A percentile compares a stretch with the other conserved stretches of the same genome.
These are phyloP conservation scores for Alopecurus myosuroides DNA, from an alignment of 176 grass and related monocot genomes.

Conservation along the genomic window DNA sequence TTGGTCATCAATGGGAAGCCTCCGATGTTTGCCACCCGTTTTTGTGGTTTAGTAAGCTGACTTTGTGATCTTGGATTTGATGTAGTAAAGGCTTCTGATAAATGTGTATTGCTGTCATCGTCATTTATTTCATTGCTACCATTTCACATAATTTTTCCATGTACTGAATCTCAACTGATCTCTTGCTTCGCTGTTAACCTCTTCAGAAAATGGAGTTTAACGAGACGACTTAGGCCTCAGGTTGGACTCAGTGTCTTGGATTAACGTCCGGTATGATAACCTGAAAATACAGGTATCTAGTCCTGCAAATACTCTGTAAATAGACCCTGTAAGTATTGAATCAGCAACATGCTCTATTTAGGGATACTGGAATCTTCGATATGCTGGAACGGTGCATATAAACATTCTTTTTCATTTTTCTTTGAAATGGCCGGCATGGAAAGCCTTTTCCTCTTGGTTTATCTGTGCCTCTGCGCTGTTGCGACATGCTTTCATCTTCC, in stretches of 20 bases:
- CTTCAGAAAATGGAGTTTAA: slow-evolving; percentile 56
- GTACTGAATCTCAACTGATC: background rate
- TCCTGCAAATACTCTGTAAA: slow-evolving; percentile 24
- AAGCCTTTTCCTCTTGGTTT: slow-evolving; percentile 1
- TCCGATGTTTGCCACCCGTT: background rate
- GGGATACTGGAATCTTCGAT: background rate
- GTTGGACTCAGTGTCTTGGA: slow-evolving; percentile 1
- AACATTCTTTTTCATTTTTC: slow-evolving; percentile 32
- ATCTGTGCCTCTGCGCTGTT: background rate
- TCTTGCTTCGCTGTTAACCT: background rate
- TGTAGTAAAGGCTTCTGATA: background rate
- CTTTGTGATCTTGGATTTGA: background rate
- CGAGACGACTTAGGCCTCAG: slow-evolving; percentile 26
- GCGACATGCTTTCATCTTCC: background rate
- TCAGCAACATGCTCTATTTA: background rate
- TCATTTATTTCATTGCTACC: background rate
- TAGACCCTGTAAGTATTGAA: slow-evolving; percentile 39
- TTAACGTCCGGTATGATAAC: background rate
- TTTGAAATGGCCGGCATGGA: slow-evolving; percentile 17
- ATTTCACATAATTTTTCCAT: background rate
- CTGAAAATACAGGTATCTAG: slow-evolving; percentile 11
- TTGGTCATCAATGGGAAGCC: background rate
- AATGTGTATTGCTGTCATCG: background rate
- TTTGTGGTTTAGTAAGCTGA: background rate
- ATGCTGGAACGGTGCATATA: slow-evolving; percentile 31